Percentiles rank a stretch among this genome's conserved stretches.
phyloP scores from a whole-genome alignment of 2,329 filamentous ascomycete species.

The Fusarium dlaminii region DNA sequence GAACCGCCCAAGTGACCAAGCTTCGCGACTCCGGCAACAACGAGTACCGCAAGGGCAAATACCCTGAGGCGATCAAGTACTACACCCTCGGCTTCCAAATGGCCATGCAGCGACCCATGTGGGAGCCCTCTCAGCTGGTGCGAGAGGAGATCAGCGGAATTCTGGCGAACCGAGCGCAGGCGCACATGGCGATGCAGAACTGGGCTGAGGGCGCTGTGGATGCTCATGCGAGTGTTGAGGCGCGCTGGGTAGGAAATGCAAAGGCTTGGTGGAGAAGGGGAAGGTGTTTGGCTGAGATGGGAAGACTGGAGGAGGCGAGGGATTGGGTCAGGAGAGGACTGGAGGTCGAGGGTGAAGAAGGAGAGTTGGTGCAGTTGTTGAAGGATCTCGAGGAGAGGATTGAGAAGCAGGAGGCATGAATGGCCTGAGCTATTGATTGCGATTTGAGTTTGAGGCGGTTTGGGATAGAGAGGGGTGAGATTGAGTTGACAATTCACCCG shows the following conservation, averaged over 20 bases:
- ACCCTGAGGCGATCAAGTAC: slow-evolving; percentile 79
- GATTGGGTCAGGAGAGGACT: slow-evolving; percentile 80
- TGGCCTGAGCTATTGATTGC: background rate
- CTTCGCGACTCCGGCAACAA: slow-evolving; percentile 88
- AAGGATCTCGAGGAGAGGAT: slow-evolving; percentile 67
- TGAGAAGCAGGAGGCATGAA: slow-evolving; percentile 49
- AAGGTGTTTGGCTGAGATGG: slow-evolving; percentile 90
- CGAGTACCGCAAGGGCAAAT: slow-evolving; percentile 80
- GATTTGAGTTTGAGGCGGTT: background rate
- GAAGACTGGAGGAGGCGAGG: slow-evolving; percentile 80
- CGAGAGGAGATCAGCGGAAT: slow-evolving; percentile 84
- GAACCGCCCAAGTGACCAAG: slow-evolving; percentile 86
- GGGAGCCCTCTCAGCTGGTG: slow-evolving; percentile 87
- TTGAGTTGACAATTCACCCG: background rate
- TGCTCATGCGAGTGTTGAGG: slow-evolving; percentile 87
- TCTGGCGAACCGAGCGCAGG: slow-evolving; percentile 89
- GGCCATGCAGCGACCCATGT: slow-evolving; percentile 81
- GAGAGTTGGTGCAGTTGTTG: slow-evolving; percentile 69
- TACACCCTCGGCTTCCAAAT: slow-evolving; percentile 91
- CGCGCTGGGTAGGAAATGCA: slow-evolving; percentile 84
- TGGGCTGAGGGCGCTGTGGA: slow-evolving; percentile 92
- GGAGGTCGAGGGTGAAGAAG: slow-evolving; percentile 82
- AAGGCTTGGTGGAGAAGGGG: slow-evolving; percentile 96
- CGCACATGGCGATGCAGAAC: slow-evolving; percentile 80
- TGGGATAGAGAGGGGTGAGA: background rate